These are phyloP conservation scores for Amanita jacksonii DNA, from an alignment of 768 basidiomycete genomes.

Conservation along the genomic window DNA sequence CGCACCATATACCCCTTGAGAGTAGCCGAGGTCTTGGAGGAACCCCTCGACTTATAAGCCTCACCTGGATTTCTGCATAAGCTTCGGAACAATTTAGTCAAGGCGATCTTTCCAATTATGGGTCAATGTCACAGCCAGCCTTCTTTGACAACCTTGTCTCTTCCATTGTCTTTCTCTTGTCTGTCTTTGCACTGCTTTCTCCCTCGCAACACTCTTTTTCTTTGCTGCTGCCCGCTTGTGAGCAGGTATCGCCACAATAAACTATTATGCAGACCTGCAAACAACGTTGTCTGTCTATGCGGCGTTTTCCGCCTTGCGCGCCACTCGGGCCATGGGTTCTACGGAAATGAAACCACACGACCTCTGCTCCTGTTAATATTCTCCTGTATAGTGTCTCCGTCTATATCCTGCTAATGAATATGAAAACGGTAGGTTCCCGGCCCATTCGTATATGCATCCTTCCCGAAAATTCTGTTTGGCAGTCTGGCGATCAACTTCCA, in stretches of 20 bases:
- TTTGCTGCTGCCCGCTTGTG: too few relatives aligned
- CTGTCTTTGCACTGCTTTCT: neutral
- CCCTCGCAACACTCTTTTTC: neutral
- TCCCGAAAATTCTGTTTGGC: neutral
- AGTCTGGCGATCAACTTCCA: neutral
- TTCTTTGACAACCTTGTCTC: conserved; percentile 16
- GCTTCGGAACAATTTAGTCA: conserved; percentile 12
- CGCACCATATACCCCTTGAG: conserved; percentile 8
- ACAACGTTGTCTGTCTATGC: conserved; percentile 1
- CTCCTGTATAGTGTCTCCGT: conserved; percentile 4
- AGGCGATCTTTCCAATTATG: conserved; percentile 15
- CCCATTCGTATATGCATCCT: neutral
- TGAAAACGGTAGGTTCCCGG: too few relatives aligned
- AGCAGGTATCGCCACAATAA: neutral
- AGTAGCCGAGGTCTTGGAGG: conserved; percentile 6
- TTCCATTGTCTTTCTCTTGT: conserved; percentile 7
- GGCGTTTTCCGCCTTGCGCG: conserved; percentile 5
- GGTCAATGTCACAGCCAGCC: conserved; percentile 17
- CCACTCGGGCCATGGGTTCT: conserved; percentile 4
- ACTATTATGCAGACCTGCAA: neutral
- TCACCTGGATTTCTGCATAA: conserved; percentile 10
- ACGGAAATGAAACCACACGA: conserved; percentile 9
- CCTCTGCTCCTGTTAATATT: conserved; percentile 6
- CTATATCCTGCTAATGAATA: neutral
- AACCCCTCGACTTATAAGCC: conserved; percentile 10